phyloP scores from a whole-genome alignment of 495 filamentous ascomycete species.

The Penicillium paradoxum region DNA sequence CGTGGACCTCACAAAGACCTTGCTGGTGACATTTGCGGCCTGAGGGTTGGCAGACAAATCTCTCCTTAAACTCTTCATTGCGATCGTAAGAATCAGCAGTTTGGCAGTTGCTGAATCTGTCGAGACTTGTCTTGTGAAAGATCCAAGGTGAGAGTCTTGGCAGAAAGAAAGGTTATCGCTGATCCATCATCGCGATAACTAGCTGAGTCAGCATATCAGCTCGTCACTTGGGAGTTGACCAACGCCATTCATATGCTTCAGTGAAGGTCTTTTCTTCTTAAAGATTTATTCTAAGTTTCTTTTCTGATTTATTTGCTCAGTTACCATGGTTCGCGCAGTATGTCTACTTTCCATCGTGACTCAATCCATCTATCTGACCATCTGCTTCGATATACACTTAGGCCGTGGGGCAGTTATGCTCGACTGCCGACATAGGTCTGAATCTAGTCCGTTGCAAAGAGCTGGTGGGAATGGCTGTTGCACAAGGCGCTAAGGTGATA shows the following conservation, averaged over 20 bases:
- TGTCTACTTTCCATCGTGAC: neutral
- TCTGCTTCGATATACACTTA: slow-evolving; percentile 27
- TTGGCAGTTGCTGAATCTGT: neutral
- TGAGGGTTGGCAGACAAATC: slow-evolving; percentile 62
- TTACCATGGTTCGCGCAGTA: slow-evolving; percentile 37
- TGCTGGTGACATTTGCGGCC: slow-evolving; percentile 77
- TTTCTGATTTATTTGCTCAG: neutral
- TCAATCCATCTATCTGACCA: neutral
- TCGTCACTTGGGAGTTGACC: neutral
- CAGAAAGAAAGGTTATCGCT: slow-evolving; percentile 20
- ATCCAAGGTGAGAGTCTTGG: slow-evolving; percentile 20
- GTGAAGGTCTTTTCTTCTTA: neutral
- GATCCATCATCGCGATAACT: slow-evolving; percentile 10
- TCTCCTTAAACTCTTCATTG: slow-evolving; percentile 89
- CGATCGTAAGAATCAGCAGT: slow-evolving; percentile 21
- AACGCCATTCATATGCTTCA: neutral
- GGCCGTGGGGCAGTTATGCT: slow-evolving; percentile 87
- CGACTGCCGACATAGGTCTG: slow-evolving; percentile 69
- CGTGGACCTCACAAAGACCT: slow-evolving; percentile 88
- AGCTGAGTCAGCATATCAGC: slow-evolving; percentile 20
- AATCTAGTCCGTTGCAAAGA: slow-evolving; percentile 72
- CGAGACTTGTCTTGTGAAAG: slow-evolving; percentile 14
- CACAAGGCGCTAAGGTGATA: slow-evolving; percentile 68
- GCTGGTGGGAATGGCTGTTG: slow-evolving; percentile 66
- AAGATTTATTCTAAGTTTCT: neutral